Base-by-base conservation (phyloP, 768 basidiomycete species). In the Cyclocybe cylindracea region DNA sequence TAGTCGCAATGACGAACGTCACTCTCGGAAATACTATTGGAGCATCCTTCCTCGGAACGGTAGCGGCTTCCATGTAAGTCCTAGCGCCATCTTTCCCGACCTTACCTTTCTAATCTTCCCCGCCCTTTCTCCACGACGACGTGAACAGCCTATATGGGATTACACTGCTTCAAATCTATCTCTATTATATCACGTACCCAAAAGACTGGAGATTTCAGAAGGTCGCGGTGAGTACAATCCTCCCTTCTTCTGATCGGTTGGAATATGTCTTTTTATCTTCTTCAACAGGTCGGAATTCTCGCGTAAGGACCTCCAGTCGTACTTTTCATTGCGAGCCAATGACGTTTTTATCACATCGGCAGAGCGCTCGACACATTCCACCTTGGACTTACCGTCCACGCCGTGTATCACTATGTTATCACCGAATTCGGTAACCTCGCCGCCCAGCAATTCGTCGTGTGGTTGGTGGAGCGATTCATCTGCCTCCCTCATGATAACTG, bases 291-390 rank as follows among this genome's bases (percentile, higher is more conserved):
- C 10, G 50, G 40, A 1, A 34, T 44, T 31, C 55, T 56, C 10
- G 11, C 51, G 55, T 56, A 44, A 31, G 50, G 16, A 18, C n/a
- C 24, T 24, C 24, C 24, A 29, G 6, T 5, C 4, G 19, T n/a
- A 7, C 18, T 6, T 29, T 18, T 10, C 19, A 38, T 19, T 14
- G 42, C 37, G 37, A 39, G 29, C 10, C 34, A 34, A 13, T 29
- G 10, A 18, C 14, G 13, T 24, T 50, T n/a, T 42, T 43, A 16
- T 11, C 18, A 31, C 32, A 47, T 40, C 16, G 10, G 7, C 33
- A 72, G 70, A 61, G 33, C 54, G 29, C 61, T 74, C n/a, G 72
- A 72, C 43, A 55, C 63, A 2, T 42, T 70, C 10, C 72, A 73
- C 53, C 61, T 70, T 5, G 55, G 60, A 1, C 54, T 74, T 34